Base-by-base conservation (phyloP, 1,284 basidiomycete species). In the Lentinula novae-zelandiae region DNA sequence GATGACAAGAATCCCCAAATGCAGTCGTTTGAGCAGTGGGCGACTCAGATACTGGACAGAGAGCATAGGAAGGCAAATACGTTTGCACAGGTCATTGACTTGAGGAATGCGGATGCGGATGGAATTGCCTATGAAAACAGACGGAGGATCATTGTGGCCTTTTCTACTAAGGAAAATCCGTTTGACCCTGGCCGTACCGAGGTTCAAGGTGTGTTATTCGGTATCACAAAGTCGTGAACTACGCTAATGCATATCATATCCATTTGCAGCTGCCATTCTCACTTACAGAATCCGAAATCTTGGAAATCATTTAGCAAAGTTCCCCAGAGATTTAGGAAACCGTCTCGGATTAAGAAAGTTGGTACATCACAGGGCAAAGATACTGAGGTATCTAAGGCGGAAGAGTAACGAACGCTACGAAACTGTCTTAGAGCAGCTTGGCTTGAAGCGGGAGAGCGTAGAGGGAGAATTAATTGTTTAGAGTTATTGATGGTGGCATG, bases 61-160 rank as follows among this genome's bases (percentile, higher is more conserved):
- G 88, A 93, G 69, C 60, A 78, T 40, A 68, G 69, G 64, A 94
- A 91, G 73, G 82, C 82, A 9, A 84, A 84, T 62, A 73, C 78
- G 65, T 80, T 97, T 62, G 84, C 88, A 39, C 81, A 84, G 63
- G 76, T 95, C 42, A 75, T 95, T 53, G 95, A 97, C 74, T 75
- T 98, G 68, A 79, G 89, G 62, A 97, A 98, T 69, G 90, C 96
- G 22, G 91, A 89, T 68, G 92, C 92, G 42, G 80, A 77, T 53
- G 93, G 92, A 17, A 89, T 98, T 64, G 85, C 92, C 64, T 90
- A 84, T 65, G 92, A 95, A 75, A 98, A 98, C 73, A 82, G 89
- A 63, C 80, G 85, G 68, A 80, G 94, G 64, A 91, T 96, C 66
- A 81, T 97, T 50, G 75, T 77, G 10, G 87, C 84, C 58, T 98